Evolutionary conservation across 345 rosid genomes (phyloP).

Genomic region (Eutrema japonicum): DNA sequence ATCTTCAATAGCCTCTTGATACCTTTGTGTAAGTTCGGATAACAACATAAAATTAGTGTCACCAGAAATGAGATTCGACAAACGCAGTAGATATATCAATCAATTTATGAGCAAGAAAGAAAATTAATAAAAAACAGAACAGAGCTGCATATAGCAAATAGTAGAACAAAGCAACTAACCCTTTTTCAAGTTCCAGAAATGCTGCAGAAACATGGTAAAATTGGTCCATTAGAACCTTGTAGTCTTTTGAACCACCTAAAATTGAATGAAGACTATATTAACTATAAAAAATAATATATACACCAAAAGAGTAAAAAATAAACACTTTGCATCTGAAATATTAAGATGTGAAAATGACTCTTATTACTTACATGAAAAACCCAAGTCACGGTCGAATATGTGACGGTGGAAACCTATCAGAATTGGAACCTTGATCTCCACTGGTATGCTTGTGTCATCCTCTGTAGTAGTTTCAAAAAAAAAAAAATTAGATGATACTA

Average conservation of each 20-base stretch:
- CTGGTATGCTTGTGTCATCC: conserved; percentile 88
- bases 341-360: background rate
- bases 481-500: background rate
- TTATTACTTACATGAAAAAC: conserved; percentile 70
- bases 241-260: conserved; percentile 76
- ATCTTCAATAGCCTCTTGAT: conserved; percentile 80
- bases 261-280: background rate
- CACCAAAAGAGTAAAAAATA: background rate
- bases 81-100: background rate
- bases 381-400: conserved; percentile 72
- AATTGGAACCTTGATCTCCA: conserved; percentile 84
- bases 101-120: conserved; percentile 8
- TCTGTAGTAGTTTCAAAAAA: conserved; percentile 53
- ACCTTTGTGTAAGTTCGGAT: conserved; percentile 44
- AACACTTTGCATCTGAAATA: background rate
- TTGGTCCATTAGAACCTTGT: conserved; percentile 84
- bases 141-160: background rate
- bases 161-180: conserved; percentile 56
- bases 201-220: conserved; percentile 82
- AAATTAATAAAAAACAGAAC: background rate
- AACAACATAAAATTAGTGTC: background rate
- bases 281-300: background rate
- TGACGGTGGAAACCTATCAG: conserved; percentile 71
- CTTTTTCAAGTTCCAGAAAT: conserved; percentile 68
- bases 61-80: background rate